Conservation (phyloP, 371 early-diverging fungal species). For the Blakeslea trispora region DNA sequence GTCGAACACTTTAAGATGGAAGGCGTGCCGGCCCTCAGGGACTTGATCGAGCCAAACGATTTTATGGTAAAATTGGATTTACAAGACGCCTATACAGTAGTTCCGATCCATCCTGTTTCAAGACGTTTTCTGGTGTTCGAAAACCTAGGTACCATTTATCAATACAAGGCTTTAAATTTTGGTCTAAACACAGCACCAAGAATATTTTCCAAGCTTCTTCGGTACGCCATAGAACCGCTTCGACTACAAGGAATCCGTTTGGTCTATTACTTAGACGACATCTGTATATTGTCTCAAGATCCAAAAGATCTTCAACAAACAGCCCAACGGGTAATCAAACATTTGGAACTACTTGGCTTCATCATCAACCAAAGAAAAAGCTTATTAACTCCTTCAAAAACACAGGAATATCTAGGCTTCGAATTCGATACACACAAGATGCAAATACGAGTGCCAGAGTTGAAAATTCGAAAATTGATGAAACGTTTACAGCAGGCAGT, state of each 20-base stretch:
- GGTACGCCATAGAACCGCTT: constrained; percentile 11
- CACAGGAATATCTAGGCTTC: too few species aligned
- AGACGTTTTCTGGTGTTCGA: constrained; percentile 8
- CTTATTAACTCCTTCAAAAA: too few species aligned
- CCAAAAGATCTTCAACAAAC: too few species aligned
- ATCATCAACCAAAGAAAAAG: too few species aligned
- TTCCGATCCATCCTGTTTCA: constrained; percentile 14
- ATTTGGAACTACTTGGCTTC: too few species aligned
- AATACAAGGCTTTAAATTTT: constrained; percentile 9
- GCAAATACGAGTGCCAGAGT: too few species aligned
- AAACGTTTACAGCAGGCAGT: too few species aligned
- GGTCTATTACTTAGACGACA: too few species aligned
- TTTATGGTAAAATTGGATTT: constrained; percentile 13
- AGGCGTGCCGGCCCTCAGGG: constrained; percentile 9
- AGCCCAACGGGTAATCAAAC: too few species aligned
- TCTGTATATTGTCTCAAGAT: too few species aligned
- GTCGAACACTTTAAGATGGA: constrained; percentile 20
- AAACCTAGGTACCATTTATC: constrained; percentile 7
- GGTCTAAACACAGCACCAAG: constrained; percentile 8
- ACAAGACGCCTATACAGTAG: constrained; percentile 13
- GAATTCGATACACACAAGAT: too few species aligned
- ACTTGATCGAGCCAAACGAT: constrained; percentile 11
- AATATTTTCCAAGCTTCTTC: background rate
- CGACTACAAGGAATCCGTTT: background rate
- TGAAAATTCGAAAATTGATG: too few species aligned